Base-by-base conservation (phyloP, 129 eudicot species). In the Tanacetum coccineum region DNA sequence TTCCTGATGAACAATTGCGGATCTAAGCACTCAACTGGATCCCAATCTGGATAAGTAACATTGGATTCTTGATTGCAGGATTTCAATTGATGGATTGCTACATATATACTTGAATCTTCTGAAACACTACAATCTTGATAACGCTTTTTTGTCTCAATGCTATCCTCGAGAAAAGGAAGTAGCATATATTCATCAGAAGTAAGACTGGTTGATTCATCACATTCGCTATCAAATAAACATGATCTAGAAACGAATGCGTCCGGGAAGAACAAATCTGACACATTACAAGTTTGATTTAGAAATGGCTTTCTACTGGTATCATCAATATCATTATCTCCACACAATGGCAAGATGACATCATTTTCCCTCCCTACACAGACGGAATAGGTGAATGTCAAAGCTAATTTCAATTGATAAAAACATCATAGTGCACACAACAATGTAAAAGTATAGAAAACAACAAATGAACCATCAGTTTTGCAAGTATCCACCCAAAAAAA, bases 1-100 rank as follows among this genome's bases (percentile, higher is more conserved):
- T 77, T 86, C 72, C 82, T 86, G 44, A 86, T 81, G 63, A 89
- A 93, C 72, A 85, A 74, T 73, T 88, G 96, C 20, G 95, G 87
- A 71, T 93, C 96, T 42, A 86, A 82, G 78, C 85, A 79, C 32
- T 89, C 95, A 6, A 71, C 62, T 61, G 88, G 84, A 64, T 93
- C 99, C 68, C 76, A 83, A 45, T 86, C 90, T 12, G 70, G 75
- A 66, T 67, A 84, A 54, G 62, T 72, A 47, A 76, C 65, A 78
- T 74, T 80, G 32, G 84, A 54, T 59, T 88, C 96, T 67, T 88
- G 86, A 64, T 79, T 70, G 73, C 74, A 81, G 28, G 96, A 73
- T 79, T 80, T 83, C 62, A 86, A 48, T 64, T 88, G 98, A 66
- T 86, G 96, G 60, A 81, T 81, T 52, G 92, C 84, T 57, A 75